Base-by-base conservation (phyloP, 73 alveolate species). In the Stentor coeruleus region DNA sequence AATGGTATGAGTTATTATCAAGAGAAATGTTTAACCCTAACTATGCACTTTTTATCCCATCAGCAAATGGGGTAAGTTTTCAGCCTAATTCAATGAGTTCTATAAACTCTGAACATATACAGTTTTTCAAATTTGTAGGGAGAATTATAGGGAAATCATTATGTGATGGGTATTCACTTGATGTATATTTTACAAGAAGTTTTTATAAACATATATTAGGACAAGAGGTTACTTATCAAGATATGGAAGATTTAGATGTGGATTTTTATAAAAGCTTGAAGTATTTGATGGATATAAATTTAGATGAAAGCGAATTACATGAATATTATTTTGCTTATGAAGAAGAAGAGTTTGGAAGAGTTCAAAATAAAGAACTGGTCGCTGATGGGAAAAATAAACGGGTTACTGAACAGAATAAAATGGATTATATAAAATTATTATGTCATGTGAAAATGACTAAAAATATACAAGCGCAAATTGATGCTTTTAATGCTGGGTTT, bases 1-100 rank as follows among this genome's bases (percentile, higher is more conserved):
- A 98, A 84, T 98, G 99, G 99, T 92, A 94, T 75, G 90, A 93
- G 15, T 89, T 93, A 59, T 92, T 98, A 58, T 96, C 99, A n/a
- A 95, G 91, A 88, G 99, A 96, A 83, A 97, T 98, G 94, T 97
- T 98, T 91, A 97, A 98, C 82, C 99, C 99, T 3, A 91, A 90
- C 91, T 96, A 97, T 88, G 97, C 96, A 81, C 84, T 91, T 79
- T 91, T 95, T 77, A 80, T 84, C 36, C 86, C 85, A 30, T 90
- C 99, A 0, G 81, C 84, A 74, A 81, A 82, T 77, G 97, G 97
- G n/a, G 88, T 93, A 0, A 92, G 97, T 39, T 93, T 89, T 86
- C 77, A 82, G 39, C 93, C 93, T 3, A 60, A 60, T 60, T 35
- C 80, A 14, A 60, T 28, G 55, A 28, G 55, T 28, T 11, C 59